phyloP scores from a whole-genome alignment of 805 yeast species.

The Ogataea degrootiae region DNA sequence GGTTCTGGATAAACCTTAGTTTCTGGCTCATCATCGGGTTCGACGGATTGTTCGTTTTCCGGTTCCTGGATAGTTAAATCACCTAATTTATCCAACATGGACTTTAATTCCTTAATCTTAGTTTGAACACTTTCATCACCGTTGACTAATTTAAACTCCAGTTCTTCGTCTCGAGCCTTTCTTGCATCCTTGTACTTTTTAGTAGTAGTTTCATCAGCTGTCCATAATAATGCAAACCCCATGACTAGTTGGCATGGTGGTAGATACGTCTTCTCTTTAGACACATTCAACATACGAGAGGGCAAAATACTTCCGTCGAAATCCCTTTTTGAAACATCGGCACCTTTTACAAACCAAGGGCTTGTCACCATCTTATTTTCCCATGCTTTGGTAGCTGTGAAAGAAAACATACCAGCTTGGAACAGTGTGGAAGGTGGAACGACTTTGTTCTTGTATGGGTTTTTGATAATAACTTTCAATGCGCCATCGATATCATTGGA shows the following conservation, averaged over 20 bases:
- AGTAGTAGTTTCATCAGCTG: conserved; percentile 51
- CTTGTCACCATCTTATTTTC: conserved; percentile 75
- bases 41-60: conserved; percentile 4
- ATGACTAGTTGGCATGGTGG: conserved; percentile 81
- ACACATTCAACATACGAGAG: conserved; percentile 55
- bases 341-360: conserved; percentile 79
- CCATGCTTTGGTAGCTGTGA: conserved; percentile 86
- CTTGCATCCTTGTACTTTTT: conserved; percentile 28
- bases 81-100: conserved; percentile 27
- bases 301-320: conserved; percentile 50
- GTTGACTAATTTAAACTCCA: conserved; percentile 26
- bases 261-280: conserved; percentile 51
- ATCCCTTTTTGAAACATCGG: conserved; percentile 66
- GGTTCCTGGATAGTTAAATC: conserved; percentile 4
- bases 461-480: conserved; percentile 72
- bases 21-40: conserved; percentile 1
- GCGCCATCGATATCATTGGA: conserved; percentile 72
- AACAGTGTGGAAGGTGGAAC: conserved; percentile 82
- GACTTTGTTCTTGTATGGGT: conserved; percentile 64
- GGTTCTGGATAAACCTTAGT: conserved; percentile 14
- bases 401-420: conserved; percentile 87
- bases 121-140: conserved; percentile 20
- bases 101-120: conserved; percentile 27
- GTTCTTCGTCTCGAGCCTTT: conserved; percentile 23
- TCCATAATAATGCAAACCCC: conserved; percentile 85